These are phyloP conservation scores for Cyberlindnera xishuangbannaensis DNA, from an alignment of 805 yeast genomes.

Conservation along the genomic window DNA sequence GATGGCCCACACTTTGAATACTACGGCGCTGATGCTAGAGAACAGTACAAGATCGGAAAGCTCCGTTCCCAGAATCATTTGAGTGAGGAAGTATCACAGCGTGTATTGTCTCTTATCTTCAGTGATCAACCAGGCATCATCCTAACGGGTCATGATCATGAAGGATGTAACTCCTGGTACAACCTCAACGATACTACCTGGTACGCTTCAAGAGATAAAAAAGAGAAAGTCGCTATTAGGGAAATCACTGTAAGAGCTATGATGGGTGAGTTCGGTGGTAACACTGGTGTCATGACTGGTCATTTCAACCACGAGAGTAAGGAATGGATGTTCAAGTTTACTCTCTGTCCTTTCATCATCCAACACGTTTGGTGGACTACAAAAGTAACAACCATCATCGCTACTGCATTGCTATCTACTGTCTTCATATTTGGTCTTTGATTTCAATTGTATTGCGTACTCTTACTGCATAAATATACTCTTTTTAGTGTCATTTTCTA, in stretches of 20 bases:
- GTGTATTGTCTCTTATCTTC: conserved; percentile 68
- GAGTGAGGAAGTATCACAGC: conserved; percentile 56
- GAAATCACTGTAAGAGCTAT: conserved; percentile 87
- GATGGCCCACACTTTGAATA: conserved; percentile 77
- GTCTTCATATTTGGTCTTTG: conserved; percentile 17
- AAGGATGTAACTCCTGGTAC: conserved; percentile 78
- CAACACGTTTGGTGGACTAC: conserved; percentile 98
- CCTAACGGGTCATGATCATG: conserved; percentile 94
- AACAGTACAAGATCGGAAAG: conserved; percentile 63
- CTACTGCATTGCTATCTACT: conserved; percentile 33
- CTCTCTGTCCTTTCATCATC: conserved; percentile 72
- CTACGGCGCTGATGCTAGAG: conserved; percentile 49
- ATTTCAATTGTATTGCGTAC: background rate
- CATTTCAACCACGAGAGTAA: conserved; percentile 38
- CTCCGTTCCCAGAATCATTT: conserved; percentile 85
- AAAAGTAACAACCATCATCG: conserved; percentile 43
- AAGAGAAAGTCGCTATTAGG: conserved; percentile 37
- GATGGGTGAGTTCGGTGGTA: conserved; percentile 96
- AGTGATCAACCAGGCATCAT: conserved; percentile 68
- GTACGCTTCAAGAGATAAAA: conserved; percentile 47
- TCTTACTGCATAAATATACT: background rate
- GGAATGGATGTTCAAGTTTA: conserved; percentile 63
- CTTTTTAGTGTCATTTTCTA: background rate
- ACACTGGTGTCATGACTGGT: conserved; percentile 80
- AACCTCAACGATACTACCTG: conserved; percentile 43